Conservation (phyloP, 768 basidiomycete species). For the Leccinellum luteum region DNA sequence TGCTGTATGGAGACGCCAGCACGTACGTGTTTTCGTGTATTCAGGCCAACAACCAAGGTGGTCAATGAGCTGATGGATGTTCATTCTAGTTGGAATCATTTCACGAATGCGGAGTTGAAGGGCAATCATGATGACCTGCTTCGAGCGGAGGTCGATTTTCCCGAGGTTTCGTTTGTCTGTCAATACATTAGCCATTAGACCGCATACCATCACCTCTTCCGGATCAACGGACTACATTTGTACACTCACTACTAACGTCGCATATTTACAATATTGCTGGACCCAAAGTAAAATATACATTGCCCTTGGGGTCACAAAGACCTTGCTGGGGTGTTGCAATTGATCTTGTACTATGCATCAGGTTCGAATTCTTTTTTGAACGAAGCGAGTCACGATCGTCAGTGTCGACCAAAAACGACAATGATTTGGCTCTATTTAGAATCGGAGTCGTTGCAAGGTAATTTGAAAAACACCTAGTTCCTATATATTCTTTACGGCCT, state of each 20-base stretch:
- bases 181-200: slow-evolving; percentile 88
- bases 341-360: too few species aligned
- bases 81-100: slow-evolving; percentile 88
- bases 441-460: too few species aligned
- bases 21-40: slow-evolving; percentile 58
- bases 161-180: slow-evolving; percentile 92
- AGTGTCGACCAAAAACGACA: too few species aligned
- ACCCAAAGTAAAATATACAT: too few species aligned
- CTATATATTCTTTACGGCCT: too few species aligned
- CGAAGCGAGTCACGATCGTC: too few species aligned
- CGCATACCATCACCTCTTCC: not conserved
- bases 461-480: too few species aligned
- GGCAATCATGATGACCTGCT: slow-evolving; percentile 95
- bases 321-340: too few species aligned
- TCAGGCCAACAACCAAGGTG: slow-evolving; percentile 6
- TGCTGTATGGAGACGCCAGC: slow-evolving; percentile 96
- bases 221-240: slow-evolving; percentile 10
- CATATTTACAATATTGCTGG: not conserved
- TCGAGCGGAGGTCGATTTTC: slow-evolving; percentile 79
- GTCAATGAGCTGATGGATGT: not conserved
- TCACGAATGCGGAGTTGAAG: slow-evolving; percentile 82
- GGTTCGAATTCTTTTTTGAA: too few species aligned
- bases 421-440: too few species aligned
- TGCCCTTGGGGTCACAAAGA: too few species aligned
- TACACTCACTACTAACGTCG: not conserved